Evolutionary conservation across 169 alveolate species (phyloP).

Genomic region (Eimeria sp.): DNA sequence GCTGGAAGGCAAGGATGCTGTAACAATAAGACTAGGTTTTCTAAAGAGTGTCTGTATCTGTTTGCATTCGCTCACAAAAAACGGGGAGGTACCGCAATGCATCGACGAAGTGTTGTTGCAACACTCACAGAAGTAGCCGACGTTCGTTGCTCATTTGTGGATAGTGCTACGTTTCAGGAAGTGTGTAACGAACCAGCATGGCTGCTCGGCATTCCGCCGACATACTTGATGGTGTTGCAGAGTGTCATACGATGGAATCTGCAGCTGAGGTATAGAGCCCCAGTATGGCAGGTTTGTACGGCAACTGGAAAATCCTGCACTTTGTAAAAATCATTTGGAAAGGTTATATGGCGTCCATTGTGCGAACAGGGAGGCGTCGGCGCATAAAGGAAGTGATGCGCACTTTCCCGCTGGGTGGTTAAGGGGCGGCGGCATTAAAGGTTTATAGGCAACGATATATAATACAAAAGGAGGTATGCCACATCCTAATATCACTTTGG

Average conservation of each 20-base stretch:
- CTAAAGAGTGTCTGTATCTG: no score
- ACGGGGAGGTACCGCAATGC: no score
- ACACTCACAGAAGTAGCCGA: no score
- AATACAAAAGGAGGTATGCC: background rate
- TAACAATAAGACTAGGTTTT: no score
- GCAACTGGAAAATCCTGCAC: background rate
- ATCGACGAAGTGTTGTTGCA: no score
- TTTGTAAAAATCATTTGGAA: background rate
- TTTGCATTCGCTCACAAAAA: no score
- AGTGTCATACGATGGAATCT: background rate
- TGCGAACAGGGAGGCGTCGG: background rate
- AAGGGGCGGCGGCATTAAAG: background rate
- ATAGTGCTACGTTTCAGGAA: background rate
- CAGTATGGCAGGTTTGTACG: background rate
- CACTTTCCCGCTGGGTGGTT: no score
- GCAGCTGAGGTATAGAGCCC: background rate
- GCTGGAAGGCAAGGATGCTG: background rate
- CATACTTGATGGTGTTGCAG: background rate
- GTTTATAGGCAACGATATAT: background rate
- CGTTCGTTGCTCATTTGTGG: no score
- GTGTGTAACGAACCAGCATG: background rate
- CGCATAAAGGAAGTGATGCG: background rate
- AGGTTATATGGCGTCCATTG: background rate
- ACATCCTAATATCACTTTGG: background rate
- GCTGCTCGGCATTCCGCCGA: background rate